Conservation (phyloP, 2,329 filamentous ascomycete species). For the Periconia macrospinosa region DNA sequence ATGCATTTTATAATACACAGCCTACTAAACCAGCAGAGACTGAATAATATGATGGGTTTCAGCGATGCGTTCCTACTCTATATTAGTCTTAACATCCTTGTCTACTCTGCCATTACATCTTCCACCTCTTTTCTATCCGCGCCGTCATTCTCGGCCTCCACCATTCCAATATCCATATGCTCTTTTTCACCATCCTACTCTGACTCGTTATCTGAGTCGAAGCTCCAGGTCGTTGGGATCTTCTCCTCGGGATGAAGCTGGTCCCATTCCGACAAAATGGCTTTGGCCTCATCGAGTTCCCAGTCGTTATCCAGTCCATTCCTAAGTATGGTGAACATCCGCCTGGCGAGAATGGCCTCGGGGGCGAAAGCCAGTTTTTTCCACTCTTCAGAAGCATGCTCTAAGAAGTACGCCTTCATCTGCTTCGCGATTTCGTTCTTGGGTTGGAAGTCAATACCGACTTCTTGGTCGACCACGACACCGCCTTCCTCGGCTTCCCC, state of each 20-base stretch:
- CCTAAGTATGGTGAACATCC: constrained; percentile 11
- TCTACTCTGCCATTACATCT: too few relatives aligned
- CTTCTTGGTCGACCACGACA: constrained; percentile 1
- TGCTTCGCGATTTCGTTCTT: constrained; percentile 19
- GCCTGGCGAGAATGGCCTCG: constrained; percentile 20
- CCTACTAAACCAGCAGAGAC: too few relatives aligned
- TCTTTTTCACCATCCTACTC: too few relatives aligned
- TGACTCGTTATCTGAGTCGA: too few relatives aligned
- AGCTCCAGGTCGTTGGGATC: neutral
- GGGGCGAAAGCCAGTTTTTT: constrained; percentile 24
- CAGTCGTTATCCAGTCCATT: neutral
- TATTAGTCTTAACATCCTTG: too few relatives aligned
- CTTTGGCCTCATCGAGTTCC: constrained; percentile 1
- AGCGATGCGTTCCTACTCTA: too few relatives aligned
- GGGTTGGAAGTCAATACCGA: constrained; percentile 22
- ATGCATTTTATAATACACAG: too few relatives aligned
- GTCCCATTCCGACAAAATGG: constrained; percentile 7
- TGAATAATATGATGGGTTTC: too few relatives aligned
- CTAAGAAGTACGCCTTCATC: neutral
- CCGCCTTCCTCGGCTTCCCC: constrained; percentile 2
- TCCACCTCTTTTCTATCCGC: too few relatives aligned
- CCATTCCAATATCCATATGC: too few relatives aligned
- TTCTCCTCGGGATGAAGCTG: constrained; percentile 13
- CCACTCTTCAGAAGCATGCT: constrained; percentile 22
- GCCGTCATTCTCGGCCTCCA: too few relatives aligned